A percentile compares a stretch with the other conserved stretches of the same genome.
These are phyloP conservation scores for Trametes maxima DNA, from an alignment of 768 basidiomycete species.

Conservation along the genomic window DNA sequence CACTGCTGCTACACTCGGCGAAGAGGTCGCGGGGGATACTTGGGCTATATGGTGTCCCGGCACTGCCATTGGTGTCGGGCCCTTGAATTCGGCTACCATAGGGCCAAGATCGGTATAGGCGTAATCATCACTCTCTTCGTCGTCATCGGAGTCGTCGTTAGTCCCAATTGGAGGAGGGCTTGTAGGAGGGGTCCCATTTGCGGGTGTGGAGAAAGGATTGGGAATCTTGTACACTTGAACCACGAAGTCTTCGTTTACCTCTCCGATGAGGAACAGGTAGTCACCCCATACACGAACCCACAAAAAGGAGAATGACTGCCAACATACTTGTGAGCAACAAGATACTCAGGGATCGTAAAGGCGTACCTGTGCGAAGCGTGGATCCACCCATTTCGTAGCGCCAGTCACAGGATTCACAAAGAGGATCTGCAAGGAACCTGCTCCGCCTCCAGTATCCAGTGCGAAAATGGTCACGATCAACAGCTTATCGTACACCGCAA, in stretches of 20 bases:
- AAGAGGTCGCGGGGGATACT: conserved; percentile 20
- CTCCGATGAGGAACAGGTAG: conserved; percentile 38
- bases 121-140: conserved; percentile 3
- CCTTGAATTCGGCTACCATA: conserved; percentile 20
- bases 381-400: conserved; percentile 28
- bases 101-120: conserved; percentile 25
- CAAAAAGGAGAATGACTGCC: conserved; percentile 36
- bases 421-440: conserved; percentile 26
- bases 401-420: conserved; percentile 24
- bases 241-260: conserved; percentile 32
- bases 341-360: conserved; percentile 21
- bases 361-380: conserved; percentile 20
- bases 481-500: conserved; percentile 14
- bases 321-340: background rate
- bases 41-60: conserved; percentile 25
- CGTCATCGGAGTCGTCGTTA: background rate
- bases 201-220: conserved; percentile 6
- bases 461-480: conserved; percentile 28
- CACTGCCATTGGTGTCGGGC: conserved; percentile 24
- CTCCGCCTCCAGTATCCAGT: conserved; percentile 23
- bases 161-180: conserved; percentile 2
- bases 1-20: conserved; percentile 24
- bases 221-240: conserved; percentile 38
- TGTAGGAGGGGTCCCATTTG: background rate
- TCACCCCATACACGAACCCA: conserved; percentile 37